phyloP scores from a whole-genome alignment of 1,284 basidiomycete species.

The Cryptococcus sp. region DNA sequence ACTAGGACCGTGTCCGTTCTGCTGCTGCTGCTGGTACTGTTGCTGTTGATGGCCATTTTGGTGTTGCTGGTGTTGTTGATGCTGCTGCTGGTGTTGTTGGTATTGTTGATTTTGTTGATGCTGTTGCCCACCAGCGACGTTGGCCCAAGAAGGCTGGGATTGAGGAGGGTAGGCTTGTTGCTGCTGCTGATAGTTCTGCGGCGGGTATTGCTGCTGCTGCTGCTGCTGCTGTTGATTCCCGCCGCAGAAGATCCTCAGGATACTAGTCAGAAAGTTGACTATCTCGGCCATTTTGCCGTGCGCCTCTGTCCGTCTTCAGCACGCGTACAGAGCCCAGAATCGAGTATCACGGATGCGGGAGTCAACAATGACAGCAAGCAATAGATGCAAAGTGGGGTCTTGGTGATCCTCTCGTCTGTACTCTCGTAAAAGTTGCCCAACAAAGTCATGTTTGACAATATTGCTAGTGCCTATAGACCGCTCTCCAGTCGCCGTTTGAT shows the following conservation, averaged over 20 bases:
- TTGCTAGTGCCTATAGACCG: no score
- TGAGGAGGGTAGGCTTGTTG: conserved; percentile 28
- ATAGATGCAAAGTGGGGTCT: no score
- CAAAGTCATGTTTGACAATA: no score
- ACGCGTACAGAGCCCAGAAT: no score
- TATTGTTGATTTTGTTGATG: conserved; percentile 29
- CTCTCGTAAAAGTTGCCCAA: no score
- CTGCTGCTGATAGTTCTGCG: conserved; percentile 30
- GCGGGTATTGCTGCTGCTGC: conserved; percentile 33
- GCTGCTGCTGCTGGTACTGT: conserved; percentile 27
- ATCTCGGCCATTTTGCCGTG: no score
- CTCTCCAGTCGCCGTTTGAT: no score
- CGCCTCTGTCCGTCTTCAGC: no score
- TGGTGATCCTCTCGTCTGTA: no score
- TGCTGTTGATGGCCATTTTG: conserved; percentile 25
- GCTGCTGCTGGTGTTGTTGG: conserved; percentile 20
- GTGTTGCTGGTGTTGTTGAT: conserved; percentile 25
- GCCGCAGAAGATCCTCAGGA: conserved; percentile 19
- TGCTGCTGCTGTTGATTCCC: conserved; percentile 13
- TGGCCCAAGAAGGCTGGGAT: conserved; percentile 24
- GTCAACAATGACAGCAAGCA: no score
- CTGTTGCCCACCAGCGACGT: conserved; percentile 22
- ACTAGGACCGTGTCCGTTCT: conserved; percentile 21
- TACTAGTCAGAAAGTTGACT: no score
- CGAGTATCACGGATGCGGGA: no score